These are phyloP conservation scores for Colletotrichum gloeosporioides DNA, from an alignment of 2,329 filamentous ascomycete species.

Conservation along the genomic window DNA sequence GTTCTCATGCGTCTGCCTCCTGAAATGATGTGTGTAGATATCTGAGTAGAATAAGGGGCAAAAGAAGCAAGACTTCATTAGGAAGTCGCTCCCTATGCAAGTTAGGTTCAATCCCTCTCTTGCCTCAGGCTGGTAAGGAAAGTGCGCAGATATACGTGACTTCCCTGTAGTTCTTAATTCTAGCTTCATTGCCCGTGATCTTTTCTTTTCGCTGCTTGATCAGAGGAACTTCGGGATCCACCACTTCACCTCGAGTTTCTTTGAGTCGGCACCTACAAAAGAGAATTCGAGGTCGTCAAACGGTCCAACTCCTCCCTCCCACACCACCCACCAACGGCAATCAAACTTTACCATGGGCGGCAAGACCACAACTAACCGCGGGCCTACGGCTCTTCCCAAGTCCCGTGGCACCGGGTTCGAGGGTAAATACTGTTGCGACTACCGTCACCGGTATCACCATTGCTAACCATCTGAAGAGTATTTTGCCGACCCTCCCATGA, in stretches of 20 bases:
- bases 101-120: rapidly evolving
- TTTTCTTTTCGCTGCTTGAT: neutral
- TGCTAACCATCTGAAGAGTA: constrained; percentile 56
- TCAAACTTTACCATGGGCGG: neutral
- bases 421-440: constrained; percentile 42
- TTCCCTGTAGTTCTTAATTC: neutral
- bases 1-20: no score
- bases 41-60: neutral
- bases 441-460: neutral
- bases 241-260: neutral
- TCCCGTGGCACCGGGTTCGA: constrained; percentile 72
- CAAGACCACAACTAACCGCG: constrained; percentile 30
- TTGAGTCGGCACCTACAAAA: neutral
- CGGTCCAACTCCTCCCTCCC: neutral
- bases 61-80: no score
- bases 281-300: neutral
- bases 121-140: neutral
- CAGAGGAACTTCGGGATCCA: neutral
- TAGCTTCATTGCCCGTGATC: neutral
- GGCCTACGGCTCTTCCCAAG: constrained; percentile 46
- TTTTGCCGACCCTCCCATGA: constrained; percentile 81
- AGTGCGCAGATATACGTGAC: neutral
- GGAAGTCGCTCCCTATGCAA: no score
- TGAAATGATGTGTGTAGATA: neutral
- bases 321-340: neutral